These are phyloP conservation scores for Oemleria cerasiformis DNA, from an alignment of 306 rosid genomes.

Conservation along the genomic window DNA sequence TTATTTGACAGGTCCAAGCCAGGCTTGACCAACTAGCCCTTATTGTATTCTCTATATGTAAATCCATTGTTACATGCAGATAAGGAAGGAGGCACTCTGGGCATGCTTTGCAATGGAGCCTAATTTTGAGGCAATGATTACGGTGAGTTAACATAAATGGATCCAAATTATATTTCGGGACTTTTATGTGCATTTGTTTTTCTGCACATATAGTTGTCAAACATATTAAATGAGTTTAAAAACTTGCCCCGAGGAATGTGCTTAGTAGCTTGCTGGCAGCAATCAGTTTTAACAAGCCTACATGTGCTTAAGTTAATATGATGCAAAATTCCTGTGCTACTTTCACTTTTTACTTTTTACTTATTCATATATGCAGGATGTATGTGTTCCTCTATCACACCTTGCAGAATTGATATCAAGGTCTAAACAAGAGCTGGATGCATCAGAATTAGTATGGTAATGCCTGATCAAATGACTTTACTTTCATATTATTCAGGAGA, in stretches of 20 bases:
- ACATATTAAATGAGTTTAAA: neutral
- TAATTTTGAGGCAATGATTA: conserved; percentile 70
- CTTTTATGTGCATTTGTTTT: neutral
- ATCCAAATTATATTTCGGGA: neutral
- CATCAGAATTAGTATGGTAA: conserved; percentile 80
- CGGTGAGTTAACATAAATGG: conserved; percentile 46
- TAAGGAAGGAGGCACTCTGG: conserved; percentile 94
- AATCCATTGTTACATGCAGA: conserved; percentile 44
- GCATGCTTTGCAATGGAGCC: conserved; percentile 91
- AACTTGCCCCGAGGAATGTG: neutral
- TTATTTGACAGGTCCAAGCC: conserved; percentile 3
- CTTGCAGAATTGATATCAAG: conserved; percentile 81
- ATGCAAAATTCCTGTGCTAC: neutral
- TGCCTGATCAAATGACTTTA: conserved; percentile 23
- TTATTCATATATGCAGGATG: conserved; percentile 56
- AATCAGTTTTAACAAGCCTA: neutral
- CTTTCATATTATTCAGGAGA: neutral
- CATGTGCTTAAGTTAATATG: neutral
- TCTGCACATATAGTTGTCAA: neutral
- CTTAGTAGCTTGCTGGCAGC: neutral
- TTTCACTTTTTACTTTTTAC: neutral
- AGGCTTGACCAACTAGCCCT: conserved; percentile 18
- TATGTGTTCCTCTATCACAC: conserved; percentile 87
- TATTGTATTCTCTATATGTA: conserved; percentile 15
- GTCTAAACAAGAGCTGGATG: conserved; percentile 78